These are phyloP conservation scores for Rutstroemia sydowiana DNA, from an alignment of 2,329 filamentous ascomycete genomes.

Conservation along the genomic window DNA sequence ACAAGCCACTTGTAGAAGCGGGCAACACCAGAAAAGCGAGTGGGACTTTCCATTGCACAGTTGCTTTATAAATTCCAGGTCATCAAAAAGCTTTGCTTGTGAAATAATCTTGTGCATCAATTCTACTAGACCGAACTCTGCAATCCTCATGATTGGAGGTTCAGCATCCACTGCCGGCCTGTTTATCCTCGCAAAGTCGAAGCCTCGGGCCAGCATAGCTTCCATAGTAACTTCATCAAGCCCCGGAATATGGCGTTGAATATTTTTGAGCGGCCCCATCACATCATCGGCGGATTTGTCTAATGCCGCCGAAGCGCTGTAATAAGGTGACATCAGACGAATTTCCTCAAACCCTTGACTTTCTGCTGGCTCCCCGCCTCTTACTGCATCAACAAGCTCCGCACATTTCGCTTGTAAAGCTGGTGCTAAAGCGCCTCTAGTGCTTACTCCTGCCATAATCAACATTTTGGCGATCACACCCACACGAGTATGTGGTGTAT, in stretches of 20 bases:
- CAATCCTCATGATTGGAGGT: conserved; percentile 1
- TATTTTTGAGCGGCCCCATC: neutral
- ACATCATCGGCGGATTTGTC: neutral
- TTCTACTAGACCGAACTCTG: conserved; percentile 10
- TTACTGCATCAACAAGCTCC: neutral
- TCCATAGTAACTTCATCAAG: neutral
- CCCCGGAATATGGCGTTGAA: neutral
- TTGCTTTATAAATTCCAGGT: neutral
- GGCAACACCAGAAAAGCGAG: neutral
- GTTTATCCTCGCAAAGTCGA: neutral
- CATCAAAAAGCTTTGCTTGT: conserved; percentile 6
- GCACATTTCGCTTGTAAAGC: neutral
- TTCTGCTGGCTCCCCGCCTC: neutral
- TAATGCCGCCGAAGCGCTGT: neutral
- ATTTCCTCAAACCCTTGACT: neutral
- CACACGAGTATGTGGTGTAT: neutral
- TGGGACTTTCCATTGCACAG: accelerated
- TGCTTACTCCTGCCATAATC: neutral
- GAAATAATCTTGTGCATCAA: conserved; percentile 6
- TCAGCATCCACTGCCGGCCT: accelerated
- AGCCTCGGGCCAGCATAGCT: neutral
- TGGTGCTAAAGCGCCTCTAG: neutral
- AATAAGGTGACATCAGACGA: neutral
- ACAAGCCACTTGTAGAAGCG: conserved; percentile 1
- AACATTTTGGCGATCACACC: neutral